These are phyloP conservation scores for Rosa rugosa DNA, from an alignment of 306 rosid genomes.

Conservation along the genomic window DNA sequence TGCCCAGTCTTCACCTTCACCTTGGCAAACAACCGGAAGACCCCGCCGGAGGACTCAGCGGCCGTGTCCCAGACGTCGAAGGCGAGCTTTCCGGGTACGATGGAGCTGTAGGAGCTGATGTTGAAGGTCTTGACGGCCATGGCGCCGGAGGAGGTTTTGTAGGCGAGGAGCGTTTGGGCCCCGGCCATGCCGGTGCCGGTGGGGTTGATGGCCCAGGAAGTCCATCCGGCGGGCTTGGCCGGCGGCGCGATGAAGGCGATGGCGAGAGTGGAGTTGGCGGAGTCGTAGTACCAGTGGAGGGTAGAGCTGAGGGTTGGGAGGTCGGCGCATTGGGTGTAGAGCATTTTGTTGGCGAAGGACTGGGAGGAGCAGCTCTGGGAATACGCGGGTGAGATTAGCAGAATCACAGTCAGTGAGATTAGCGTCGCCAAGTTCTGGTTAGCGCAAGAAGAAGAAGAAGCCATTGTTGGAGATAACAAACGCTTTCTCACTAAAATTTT, in stretches of 20 bases:
- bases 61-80: conserved; percentile 37
- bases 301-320: conserved; percentile 45
- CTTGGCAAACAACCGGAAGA: conserved; percentile 18
- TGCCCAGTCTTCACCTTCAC: conserved; percentile 12
- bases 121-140: conserved; percentile 32
- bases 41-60: conserved; percentile 23
- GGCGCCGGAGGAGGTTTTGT: not conserved
- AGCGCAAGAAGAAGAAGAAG: conserved; percentile 13
- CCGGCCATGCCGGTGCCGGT: conserved; percentile 51
- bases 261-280: conserved; percentile 57
- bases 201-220: conserved; percentile 77
- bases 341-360: conserved; percentile 30
- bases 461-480: conserved; percentile 32
- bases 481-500: not conserved
- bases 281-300: conserved; percentile 58
- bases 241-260: conserved; percentile 56
- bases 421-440: not conserved
- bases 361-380: conserved; percentile 50
- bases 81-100: conserved; percentile 19
- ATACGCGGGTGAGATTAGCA: conserved; percentile 26
- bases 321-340: conserved; percentile 51
- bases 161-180: conserved; percentile 54
- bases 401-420: conserved; percentile 16
- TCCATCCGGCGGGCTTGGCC: conserved; percentile 44
- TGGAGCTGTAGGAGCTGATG: not conserved